Percentiles rank a stretch among this genome's conserved stretches.
phyloP scores from a whole-genome alignment of 1,284 basidiomycete genomes.

The Ceratobasidium sp. region DNA sequence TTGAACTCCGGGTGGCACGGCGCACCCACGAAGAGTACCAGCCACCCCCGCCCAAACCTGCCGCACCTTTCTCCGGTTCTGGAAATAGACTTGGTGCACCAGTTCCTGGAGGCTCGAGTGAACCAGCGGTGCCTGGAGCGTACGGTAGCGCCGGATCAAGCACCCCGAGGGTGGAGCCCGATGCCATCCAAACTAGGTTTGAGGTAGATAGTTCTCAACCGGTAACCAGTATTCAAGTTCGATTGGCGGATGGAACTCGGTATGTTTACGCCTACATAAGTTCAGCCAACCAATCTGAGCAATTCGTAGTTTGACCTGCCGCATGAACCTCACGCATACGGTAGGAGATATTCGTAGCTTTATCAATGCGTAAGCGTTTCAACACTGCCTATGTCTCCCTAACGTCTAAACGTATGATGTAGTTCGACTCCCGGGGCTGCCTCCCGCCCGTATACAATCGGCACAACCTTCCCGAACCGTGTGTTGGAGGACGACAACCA shows the following conservation, averaged over 20 bases:
- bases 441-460: slow-evolving; percentile 78
- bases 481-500: slow-evolving; percentile 74
- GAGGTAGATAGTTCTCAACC: slow-evolving; percentile 86
- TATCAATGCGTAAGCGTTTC: slow-evolving; percentile 85
- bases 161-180: slow-evolving; percentile 55
- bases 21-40: slow-evolving; percentile 83
- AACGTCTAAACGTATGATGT: slow-evolving; percentile 15
- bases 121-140: slow-evolving; percentile 55
- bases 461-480: slow-evolving; percentile 85
- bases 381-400: slow-evolving; percentile 30
- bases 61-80: slow-evolving; percentile 75
- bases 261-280: slow-evolving; percentile 55
- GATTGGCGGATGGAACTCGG: slow-evolving; percentile 93
- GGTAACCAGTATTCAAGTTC: slow-evolving; percentile 91
- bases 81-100: slow-evolving; percentile 88
- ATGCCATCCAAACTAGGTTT: slow-evolving; percentile 70
- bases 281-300: neutral
- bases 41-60: slow-evolving; percentile 61
- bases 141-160: slow-evolving; percentile 50
- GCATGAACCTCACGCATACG: slow-evolving; percentile 94
- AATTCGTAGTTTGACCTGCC: slow-evolving; percentile 76
- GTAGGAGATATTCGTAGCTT: slow-evolving; percentile 88
- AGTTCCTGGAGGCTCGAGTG: slow-evolving; percentile 57
- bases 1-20: slow-evolving; percentile 86
- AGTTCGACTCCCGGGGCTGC: slow-evolving; percentile 82